Evolutionary conservation across 345 rosid species (phyloP), one percentile per base, ranked within the genome.

Genomic region (Kandelia obovata): DNA sequence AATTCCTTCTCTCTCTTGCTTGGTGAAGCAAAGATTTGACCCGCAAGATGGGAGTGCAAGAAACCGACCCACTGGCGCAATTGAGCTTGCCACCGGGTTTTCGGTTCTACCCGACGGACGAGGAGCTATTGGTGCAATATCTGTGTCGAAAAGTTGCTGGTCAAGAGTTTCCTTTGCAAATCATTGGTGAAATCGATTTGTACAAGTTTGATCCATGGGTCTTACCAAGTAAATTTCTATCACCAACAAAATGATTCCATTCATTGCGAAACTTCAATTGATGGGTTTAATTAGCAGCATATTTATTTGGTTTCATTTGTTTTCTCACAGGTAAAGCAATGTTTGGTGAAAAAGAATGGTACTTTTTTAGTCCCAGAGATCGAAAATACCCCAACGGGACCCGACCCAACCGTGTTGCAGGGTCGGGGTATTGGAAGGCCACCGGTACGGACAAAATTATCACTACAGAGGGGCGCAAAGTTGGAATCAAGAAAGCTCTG

Each of bases 371-470:
- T 72, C 98, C 98, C 0, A 81, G 97, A 64, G 98, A 93, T 67
- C 61, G 98, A 64, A 94, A 94, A 65, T 94, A 94, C 64, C 98
- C 99, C 1, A 95, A 95, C 79, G 97, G 99, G 21, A 86, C 97
- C 0, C 79, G 99, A 70, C 99, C 99, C 2, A 95, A 95, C 21
- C 75, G 97, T 58, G 99, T 89, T 5, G 96, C 99, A 6, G 96
- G 93, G n/a, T 65, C 97, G 0, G 98, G 98, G 20, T 94, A 94
- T 68, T 94, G 98, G 98, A 94, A 94, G 76, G 98, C 98, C 0
- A 94, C 98, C 1, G 99, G 99, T 39, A 94, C 97, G 6, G 99
- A 94, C 79, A 94, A 89, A 53, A 9, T 88, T 4, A 91, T 94
- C 64, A 78, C 84, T 0, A 74, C 85, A 1, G 96, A 85, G 10